Evolutionary conservation across 2,329 filamentous ascomycete genomes (phyloP).

Genomic region (Fusarium scirpi): DNA sequence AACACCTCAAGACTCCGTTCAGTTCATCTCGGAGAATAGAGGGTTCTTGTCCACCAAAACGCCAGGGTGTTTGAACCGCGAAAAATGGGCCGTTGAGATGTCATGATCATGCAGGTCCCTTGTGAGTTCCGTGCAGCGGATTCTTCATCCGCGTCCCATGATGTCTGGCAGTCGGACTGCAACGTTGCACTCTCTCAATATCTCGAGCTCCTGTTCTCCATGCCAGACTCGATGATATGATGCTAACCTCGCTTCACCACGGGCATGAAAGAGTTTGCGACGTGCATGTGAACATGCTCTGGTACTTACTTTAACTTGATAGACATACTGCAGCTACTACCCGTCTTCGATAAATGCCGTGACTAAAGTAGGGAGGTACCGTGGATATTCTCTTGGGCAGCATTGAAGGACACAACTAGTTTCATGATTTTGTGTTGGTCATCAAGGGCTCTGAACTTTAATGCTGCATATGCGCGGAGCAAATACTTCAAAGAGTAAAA

Average conservation of each 20-base stretch:
- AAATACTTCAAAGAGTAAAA: constrained; percentile 8
- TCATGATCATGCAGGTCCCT: constrained; percentile 20
- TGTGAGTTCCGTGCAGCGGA: constrained; percentile 14
- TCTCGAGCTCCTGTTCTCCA: constrained; percentile 2
- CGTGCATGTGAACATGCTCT: constrained; percentile 14
- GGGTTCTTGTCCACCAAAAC: constrained; percentile 3
- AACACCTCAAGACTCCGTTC: background rate
- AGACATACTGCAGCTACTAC: background rate
- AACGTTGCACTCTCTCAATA: constrained; percentile 27
- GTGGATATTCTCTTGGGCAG: background rate
- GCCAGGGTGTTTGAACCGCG: constrained; percentile 11
- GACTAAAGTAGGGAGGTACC: background rate
- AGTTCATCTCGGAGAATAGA: constrained; percentile 13
- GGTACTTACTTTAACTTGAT: background rate
- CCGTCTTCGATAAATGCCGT: background rate
- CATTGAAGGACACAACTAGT: background rate
- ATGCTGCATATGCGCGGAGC: constrained; percentile 3
- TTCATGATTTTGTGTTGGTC: background rate
- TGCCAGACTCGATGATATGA: constrained; percentile 12
- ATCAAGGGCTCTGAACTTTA: background rate
- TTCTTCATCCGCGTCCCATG: constrained; percentile 1
- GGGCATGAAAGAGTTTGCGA: background rate
- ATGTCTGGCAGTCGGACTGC: constrained; percentile 4
- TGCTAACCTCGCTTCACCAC: background rate
- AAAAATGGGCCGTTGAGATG: constrained; percentile 11